These are phyloP conservation scores for Staphylotrichum longicolle DNA, from an alignment of 495 filamentous ascomycete genomes.

Conservation along the genomic window DNA sequence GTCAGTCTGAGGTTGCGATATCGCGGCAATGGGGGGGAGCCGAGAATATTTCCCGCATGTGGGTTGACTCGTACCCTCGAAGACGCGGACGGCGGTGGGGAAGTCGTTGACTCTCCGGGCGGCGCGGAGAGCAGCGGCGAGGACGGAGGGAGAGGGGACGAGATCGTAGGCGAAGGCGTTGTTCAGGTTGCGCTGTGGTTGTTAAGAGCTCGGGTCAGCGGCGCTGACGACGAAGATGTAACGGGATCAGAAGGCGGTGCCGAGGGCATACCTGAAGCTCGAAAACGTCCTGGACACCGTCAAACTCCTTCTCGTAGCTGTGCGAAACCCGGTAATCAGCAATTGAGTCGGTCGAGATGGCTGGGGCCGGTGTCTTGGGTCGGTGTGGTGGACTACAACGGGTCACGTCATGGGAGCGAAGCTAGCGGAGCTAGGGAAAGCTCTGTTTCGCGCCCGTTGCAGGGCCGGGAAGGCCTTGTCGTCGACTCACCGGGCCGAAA, in stretches of 20 bases:
- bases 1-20: background rate
- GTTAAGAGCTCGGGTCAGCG: constrained; percentile 18
- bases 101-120: constrained; percentile 97
- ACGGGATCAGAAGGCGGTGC: background rate
- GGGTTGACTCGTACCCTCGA: constrained; percentile 69
- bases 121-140: constrained; percentile 85
- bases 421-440: constrained; percentile 28
- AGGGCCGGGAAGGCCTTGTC: background rate
- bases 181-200: constrained; percentile 89
- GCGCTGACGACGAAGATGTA: constrained; percentile 1
- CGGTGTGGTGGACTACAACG: constrained; percentile 16
- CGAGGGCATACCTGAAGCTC: constrained; percentile 84
- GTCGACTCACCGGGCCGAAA: constrained; percentile 84
- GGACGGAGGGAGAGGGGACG: constrained; percentile 89
- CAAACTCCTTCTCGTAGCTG: constrained; percentile 99
- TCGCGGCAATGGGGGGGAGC: too few relatives aligned
- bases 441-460: constrained; percentile 18
- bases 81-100: constrained; percentile 95
- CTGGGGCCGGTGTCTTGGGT: constrained; percentile 15
- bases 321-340: constrained; percentile 32
- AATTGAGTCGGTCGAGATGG: constrained; percentile 23
- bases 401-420: constrained; percentile 30
- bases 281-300: constrained; percentile 95
- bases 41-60: constrained; percentile 18
- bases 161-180: constrained; percentile 99